Base-by-base conservation (phyloP, 2,329 filamentous ascomycete species). In the Basipetospora chlamydospora region DNA sequence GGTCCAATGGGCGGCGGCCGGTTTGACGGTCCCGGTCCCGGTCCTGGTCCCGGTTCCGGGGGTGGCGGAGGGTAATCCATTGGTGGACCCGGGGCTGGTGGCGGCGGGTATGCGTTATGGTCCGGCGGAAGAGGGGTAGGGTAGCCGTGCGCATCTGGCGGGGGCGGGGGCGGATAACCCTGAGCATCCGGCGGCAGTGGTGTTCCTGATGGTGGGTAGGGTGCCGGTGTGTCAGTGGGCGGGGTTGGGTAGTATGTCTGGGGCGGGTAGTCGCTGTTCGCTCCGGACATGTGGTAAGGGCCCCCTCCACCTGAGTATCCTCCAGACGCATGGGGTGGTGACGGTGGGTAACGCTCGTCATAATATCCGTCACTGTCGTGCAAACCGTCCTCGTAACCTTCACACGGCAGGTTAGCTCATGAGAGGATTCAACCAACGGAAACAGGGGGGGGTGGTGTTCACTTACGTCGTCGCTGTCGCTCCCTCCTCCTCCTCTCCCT, bases 301-400 rank as follows among this genome's bases (percentile, higher is more conserved):
- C 60, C 59, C 3, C 61, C 60, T 3, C 60, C 61, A 41, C 64
- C 67, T 46, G 59, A 67, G 12, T 60, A 59, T 10, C 66, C 66
- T n/a, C 66, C 66, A 3, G 66, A 70, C 4, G 64, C 64, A 37
- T 58, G 64, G 3, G 63, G 61, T 1, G 66, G 66, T 3, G 66
- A 70, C 5, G 59, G 57, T 4, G 58, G 52, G 9, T 56, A 58
- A 26, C 50, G 47, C 36, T 54, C 48, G 28, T 57, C 49, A 20
- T 56, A 52, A 30, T 52, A 49, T 3, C 48, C 46, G 10, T 45
- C 44, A n/a, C n/a, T n/a, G n/a, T n/a, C n/a, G n/a, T n/a, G n/a
- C n/a, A n/a, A n/a, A n/a, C 59, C 56, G 6, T 58, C 56, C 29
- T 56, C 52, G 35, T 56, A 56, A 16, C 50, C 57, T 61, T 45